A percentile compares a stretch with the other conserved stretches of the same genome.
Conservation (phyloP, 2,329 filamentous ascomycete species). For the Knufia petricola region DNA sequence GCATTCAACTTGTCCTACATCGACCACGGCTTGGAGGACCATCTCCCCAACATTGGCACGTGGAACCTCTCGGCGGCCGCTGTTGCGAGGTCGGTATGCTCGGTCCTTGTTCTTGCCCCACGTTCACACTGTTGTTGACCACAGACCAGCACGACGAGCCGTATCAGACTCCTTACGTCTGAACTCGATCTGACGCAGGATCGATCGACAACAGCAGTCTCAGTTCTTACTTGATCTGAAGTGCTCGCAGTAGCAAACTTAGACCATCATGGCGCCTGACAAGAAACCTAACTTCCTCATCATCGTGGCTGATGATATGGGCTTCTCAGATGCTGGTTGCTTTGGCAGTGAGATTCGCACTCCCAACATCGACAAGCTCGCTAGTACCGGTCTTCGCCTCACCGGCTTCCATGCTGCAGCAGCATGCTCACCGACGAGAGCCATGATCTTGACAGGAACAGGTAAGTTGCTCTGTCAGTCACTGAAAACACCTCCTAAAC, state of each 20-base stretch:
- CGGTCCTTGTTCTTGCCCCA: too few species aligned
- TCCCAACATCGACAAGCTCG: constrained; percentile 48
- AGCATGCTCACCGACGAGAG: constrained; percentile 54
- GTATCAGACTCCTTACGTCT: too few species aligned
- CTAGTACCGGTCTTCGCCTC: constrained; percentile 47
- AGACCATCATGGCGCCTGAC: constrained; percentile 27
- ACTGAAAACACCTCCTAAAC: not conserved
- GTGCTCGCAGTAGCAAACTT: not conserved
- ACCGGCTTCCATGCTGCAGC: constrained; percentile 57
- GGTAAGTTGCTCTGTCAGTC: constrained; percentile 38
- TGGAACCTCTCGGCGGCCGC: too few species aligned
- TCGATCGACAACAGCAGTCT: too few species aligned
- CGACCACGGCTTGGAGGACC: not conserved
- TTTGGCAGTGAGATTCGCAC: constrained; percentile 54
- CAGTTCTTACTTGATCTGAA: constrained; percentile 15
- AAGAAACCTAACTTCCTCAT: constrained; percentile 50
- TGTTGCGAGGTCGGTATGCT: too few species aligned
- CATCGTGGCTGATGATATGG: constrained; percentile 50
- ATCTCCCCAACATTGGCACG: too few species aligned
- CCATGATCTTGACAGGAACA: constrained; percentile 60
- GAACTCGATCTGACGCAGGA: too few species aligned
- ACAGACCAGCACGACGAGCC: too few species aligned
- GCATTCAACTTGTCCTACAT: not conserved
- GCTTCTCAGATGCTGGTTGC: constrained; percentile 50
- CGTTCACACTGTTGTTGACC: too few species aligned